These are phyloP conservation scores for Morella rubra DNA, from an alignment of 306 rosid genomes.

Conservation along the genomic window DNA sequence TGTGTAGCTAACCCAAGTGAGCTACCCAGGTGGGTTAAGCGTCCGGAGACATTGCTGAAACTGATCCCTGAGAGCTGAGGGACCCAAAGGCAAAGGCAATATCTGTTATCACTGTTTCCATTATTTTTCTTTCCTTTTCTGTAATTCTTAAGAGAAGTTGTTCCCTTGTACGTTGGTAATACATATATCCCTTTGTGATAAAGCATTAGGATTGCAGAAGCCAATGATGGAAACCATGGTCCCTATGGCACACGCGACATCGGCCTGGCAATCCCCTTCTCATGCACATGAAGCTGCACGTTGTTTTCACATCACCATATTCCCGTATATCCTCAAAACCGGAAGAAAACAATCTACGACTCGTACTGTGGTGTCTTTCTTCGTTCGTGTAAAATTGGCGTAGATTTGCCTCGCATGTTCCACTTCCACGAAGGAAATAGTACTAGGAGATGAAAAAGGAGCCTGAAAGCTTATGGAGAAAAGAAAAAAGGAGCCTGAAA, in stretches of 20 bases:
- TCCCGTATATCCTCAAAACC: background rate
- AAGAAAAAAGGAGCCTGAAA: background rate
- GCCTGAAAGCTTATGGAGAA: background rate
- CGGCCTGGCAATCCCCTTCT: slow-evolving; percentile 4
- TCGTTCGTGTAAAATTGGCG: background rate
- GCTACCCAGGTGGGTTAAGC: too few relatives aligned
- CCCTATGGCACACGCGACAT: slow-evolving; percentile 7
- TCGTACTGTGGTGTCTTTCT: background rate
- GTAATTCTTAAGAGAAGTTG: too few relatives aligned
- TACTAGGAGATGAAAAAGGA: slow-evolving; percentile 1
- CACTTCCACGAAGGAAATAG: slow-evolving; percentile 5
- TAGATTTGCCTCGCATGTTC: background rate
- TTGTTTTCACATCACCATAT: background rate
- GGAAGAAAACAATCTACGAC: background rate
- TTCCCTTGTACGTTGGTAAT: too few relatives aligned
- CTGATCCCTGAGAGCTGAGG: background rate
- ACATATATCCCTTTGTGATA: background rate
- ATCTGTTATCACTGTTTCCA: too few relatives aligned
- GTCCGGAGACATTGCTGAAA: background rate
- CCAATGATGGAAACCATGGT: slow-evolving; percentile 18
- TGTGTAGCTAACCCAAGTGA: too few relatives aligned
- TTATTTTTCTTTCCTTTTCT: too few relatives aligned
- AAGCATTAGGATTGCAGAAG: background rate
- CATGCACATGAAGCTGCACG: slow-evolving; percentile 20
- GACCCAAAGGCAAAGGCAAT: too few relatives aligned